These are phyloP conservation scores for Heliosperma pusillum DNA, from an alignment of 148 eudicot genomes.

Conservation along the genomic window DNA sequence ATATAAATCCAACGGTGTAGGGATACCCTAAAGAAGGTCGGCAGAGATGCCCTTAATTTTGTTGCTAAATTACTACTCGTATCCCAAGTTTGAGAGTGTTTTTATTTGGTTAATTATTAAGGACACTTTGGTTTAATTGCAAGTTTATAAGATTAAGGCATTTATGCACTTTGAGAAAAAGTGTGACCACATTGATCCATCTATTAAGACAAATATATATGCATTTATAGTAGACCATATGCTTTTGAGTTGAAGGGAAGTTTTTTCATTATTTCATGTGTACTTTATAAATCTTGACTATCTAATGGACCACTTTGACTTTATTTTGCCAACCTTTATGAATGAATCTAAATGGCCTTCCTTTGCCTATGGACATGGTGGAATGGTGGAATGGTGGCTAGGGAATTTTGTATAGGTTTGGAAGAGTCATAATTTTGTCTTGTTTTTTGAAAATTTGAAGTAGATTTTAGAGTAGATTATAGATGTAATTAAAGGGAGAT, in stretches of 20 bases:
- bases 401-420: slow-evolving; percentile 13
- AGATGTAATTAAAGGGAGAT: background rate
- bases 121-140: background rate
- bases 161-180: slow-evolving; percentile 10
- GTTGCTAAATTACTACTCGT: slow-evolving; percentile 11
- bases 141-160: background rate
- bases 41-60: slow-evolving; percentile 23
- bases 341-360: background rate
- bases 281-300: slow-evolving; percentile 18
- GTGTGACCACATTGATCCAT: slow-evolving; percentile 11
- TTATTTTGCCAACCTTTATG: background rate
- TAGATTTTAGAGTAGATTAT: background rate
- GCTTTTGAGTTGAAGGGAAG: background rate
- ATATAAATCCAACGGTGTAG: slow-evolving; percentile 1
- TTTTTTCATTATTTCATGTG: slow-evolving; percentile 12
- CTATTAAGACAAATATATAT: background rate
- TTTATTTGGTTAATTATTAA: slow-evolving; percentile 6
- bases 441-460: too few relatives aligned
- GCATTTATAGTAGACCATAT: slow-evolving; percentile 3
- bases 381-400: slow-evolving; percentile 6
- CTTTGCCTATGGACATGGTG: slow-evolving; percentile 16
- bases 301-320: slow-evolving; percentile 34
- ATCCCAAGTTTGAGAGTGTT: background rate
- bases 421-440: background rate
- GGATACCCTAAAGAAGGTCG: slow-evolving; percentile 6